Evolutionary conservation across 75 land plant genomes (phyloP), one percentile per base, ranked within the genome.

Genomic region (Adiantum capillusveneris): DNA sequence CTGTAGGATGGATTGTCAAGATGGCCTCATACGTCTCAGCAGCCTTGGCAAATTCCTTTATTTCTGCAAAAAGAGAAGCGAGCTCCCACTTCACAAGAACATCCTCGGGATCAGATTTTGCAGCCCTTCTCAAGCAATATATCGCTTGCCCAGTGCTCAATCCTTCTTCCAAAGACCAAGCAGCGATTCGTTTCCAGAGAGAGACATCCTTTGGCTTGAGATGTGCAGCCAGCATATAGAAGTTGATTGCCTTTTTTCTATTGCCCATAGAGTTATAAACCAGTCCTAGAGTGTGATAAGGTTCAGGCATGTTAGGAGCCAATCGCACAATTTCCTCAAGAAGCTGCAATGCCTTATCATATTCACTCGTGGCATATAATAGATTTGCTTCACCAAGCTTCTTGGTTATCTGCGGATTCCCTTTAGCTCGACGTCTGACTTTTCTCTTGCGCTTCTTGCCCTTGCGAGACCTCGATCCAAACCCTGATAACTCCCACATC

Each of bases 311-410:
- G 69, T 85, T 79, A 49, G 98, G 98, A 7, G 83, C 84, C 29
- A 83, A 60, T 22, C 72, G 72, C 12, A 93, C 71, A 43, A 85
- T 83, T 62, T 93, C 85, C 48, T 83, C 74, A 57, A 83, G 65
- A 45, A 89, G 31, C 14, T 29, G 26, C 25, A 86, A 63, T 22
- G 98, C 98, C 87, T 92, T 76, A 41, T 88, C 80, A 61, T 73
- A 75, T 11, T 39, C 28, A 12, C 89, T 83, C 57, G 67, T 67
- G 46, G 98, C 95, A 79, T 79, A 88, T 39, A 67, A 73, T 60
- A 92, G 82, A 64, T 78, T 88, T 14, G 98, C 98, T 63, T 88
- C 90, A 30, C 95, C 95, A 69, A 92, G 81, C 63, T 70, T 85
- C 56, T 45, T 59, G 12, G 75, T 66, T 27, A 88, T 62, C 62